Percentiles rank a stretch among this genome's conserved stretches.
These are phyloP conservation scores for Bipolaris sorokiniana DNA, from an alignment of 2,329 filamentous ascomycete genomes.

Conservation along the genomic window DNA sequence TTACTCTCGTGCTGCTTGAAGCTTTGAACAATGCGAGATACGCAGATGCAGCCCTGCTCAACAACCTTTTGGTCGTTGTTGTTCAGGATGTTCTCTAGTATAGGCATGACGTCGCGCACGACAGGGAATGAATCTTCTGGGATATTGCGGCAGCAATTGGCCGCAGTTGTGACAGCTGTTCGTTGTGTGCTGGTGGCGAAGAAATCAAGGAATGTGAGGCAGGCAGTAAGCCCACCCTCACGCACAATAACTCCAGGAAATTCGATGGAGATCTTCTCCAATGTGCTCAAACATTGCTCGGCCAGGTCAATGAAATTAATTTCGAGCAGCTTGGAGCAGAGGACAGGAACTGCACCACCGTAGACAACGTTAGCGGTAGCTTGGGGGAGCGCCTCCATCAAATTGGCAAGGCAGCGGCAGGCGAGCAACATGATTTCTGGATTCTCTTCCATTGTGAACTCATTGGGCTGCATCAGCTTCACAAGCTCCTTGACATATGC, in stretches of 20 bases:
- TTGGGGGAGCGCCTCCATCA: constrained; percentile 95
- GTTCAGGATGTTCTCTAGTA: constrained; percentile 83
- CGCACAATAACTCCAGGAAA: constrained; percentile 95
- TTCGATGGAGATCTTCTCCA: constrained; percentile 97
- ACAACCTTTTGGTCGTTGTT: constrained; percentile 97
- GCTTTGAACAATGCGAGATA: constrained; percentile 94
- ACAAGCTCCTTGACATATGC: constrained; percentile 95
- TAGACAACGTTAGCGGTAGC: constrained; percentile 96
- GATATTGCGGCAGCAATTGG: constrained; percentile 97
- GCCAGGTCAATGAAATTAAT: constrained; percentile 97
- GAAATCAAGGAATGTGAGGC: constrained; percentile 93
- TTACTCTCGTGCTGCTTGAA: constrained; percentile 89
- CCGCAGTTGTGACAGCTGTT: constrained; percentile 94
- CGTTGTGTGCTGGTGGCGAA: constrained; percentile 97
- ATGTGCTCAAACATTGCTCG: constrained; percentile 92
- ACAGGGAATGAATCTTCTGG: constrained; percentile 91
- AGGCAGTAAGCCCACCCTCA: constrained; percentile 94
- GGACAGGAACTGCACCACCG: constrained; percentile 90
- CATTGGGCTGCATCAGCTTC: constrained; percentile 85
- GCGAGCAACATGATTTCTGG: constrained; percentile 97
- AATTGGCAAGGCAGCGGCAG: constrained; percentile 91
- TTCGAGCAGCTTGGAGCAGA: constrained; percentile 93
- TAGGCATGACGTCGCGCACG: constrained; percentile 95
- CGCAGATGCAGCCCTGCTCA: constrained; percentile 93
- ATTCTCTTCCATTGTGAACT: constrained; percentile 84